phyloP scores from a whole-genome alignment of 192 early-diverging fungal species.

The Linnemannia elongata region DNA sequence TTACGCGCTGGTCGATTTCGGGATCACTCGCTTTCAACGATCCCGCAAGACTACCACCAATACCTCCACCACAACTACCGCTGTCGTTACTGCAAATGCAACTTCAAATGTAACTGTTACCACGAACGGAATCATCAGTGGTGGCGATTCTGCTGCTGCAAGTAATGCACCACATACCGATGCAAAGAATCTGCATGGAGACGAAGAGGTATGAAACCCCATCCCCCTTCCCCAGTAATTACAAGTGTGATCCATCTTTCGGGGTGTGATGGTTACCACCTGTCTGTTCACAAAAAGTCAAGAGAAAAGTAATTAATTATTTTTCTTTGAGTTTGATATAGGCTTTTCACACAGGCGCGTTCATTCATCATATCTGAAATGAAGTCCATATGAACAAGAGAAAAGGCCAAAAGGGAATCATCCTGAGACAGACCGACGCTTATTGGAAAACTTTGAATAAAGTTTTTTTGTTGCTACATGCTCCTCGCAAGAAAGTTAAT shows the following conservation, averaged over 20 bases:
- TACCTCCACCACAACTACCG: not conserved
- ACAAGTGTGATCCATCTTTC: not conserved
- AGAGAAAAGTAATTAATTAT: not conserved
- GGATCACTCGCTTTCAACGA: constrained; percentile 1
- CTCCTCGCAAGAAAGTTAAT: too few relatives aligned
- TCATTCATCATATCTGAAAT: not conserved
- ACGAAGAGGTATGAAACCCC: not conserved
- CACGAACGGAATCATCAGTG: not conserved
- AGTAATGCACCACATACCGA: not conserved
- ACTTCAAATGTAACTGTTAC: not conserved
- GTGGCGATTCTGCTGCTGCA: not conserved
- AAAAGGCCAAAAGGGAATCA: too few relatives aligned
- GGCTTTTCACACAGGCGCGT: not conserved
- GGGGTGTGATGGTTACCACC: not conserved
- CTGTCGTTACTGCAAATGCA: not conserved
- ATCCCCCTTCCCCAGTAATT: too few relatives aligned
- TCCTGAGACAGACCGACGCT: too few relatives aligned
- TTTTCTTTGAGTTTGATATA: not conserved
- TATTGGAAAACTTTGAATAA: too few relatives aligned
- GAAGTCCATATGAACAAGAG: too few relatives aligned
- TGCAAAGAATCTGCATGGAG: not conserved
- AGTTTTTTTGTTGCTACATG: too few relatives aligned
- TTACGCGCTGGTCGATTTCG: constrained; percentile 10
- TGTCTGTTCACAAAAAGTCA: not conserved
- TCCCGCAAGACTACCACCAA: not conserved